Percentiles rank a stretch among this genome's conserved stretches.
These are phyloP conservation scores for Cicer yamashitae DNA, from an alignment of 306 rosid genomes.

Conservation along the genomic window DNA sequence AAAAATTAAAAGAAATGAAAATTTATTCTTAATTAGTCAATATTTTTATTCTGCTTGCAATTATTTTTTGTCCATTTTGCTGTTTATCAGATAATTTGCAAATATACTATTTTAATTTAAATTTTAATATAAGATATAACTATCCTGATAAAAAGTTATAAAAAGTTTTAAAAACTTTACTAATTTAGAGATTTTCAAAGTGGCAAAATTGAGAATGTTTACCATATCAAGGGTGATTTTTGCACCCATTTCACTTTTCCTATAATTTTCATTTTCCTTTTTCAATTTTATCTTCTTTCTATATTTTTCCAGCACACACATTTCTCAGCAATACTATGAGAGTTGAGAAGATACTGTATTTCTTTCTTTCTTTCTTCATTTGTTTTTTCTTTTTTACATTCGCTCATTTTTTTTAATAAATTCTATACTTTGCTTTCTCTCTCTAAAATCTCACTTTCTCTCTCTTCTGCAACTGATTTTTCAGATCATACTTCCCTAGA, in stretches of 20 bases:
- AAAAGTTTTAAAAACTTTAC: too few relatives aligned
- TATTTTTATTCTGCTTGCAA: too few relatives aligned
- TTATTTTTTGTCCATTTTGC: neutral
- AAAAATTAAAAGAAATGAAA: too few relatives aligned
- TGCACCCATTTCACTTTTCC: conserved; percentile 32
- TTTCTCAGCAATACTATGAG: too few relatives aligned
- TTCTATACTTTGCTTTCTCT: conserved; percentile 30
- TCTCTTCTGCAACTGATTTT: conserved; percentile 65
- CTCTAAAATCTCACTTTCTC: conserved; percentile 37
- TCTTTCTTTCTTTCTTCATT: neutral
- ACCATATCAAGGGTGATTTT: conserved; percentile 18
- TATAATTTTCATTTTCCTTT: conserved; percentile 21
- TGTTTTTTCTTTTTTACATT: neutral
- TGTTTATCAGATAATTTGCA: neutral
- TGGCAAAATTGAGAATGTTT: conserved; percentile 49
- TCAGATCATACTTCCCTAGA: conserved; percentile 70
- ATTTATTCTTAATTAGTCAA: too few relatives aligned
- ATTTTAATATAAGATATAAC: too few relatives aligned
- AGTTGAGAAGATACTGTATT: conserved; percentile 40
- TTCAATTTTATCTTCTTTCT: neutral
- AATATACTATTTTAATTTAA: neutral
- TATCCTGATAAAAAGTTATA: too few relatives aligned
- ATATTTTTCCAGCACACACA: neutral
- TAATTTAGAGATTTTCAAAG: neutral
- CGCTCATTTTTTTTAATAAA: conserved; percentile 42